Percentiles rank a stretch among this genome's conserved stretches.
Conservation (phyloP, 768 basidiomycete genomes). For the Pulveroboletus sp. region DNA sequence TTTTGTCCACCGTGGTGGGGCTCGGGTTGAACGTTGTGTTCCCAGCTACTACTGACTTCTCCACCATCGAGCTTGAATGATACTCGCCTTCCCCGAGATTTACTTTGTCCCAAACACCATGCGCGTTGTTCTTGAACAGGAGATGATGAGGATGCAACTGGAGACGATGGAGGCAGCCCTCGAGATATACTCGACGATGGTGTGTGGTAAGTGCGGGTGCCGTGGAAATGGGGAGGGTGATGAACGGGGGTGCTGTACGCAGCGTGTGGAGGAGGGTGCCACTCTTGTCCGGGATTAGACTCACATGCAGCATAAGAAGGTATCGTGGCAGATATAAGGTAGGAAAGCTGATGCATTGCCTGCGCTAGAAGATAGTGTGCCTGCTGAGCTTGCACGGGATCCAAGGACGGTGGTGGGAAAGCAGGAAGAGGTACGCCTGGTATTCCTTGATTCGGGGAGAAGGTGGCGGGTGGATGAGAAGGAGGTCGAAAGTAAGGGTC, state of each 20-base stretch:
- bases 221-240: conserved; percentile 15
- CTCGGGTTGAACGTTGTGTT: conserved; percentile 7
- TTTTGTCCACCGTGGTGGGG: conserved; percentile 2
- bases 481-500: conserved; percentile 16
- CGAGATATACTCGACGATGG: conserved; percentile 41
- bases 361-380: conserved; percentile 36
- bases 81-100: conserved; percentile 50
- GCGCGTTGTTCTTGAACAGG: conserved; percentile 32
- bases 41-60: conserved; percentile 3
- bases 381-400: conserved; percentile 32
- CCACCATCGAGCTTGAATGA: conserved; percentile 47
- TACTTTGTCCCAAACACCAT: conserved; percentile 42
- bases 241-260: conserved; percentile 8
- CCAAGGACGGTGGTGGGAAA: conserved; percentile 27
- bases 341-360: conserved; percentile 40
- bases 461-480: conserved; percentile 13
- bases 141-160: conserved; percentile 37
- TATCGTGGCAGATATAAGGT: conserved; percentile 31
- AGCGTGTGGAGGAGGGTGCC: conserved; percentile 15
- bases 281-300: conserved; percentile 18
- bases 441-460: conserved; percentile 14
- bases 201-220: conserved; percentile 15
- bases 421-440: conserved; percentile 20
- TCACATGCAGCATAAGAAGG: conserved; percentile 20
- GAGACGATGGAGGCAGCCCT: conserved; percentile 51